Evolutionary conservation across 768 basidiomycete genomes (phyloP).

Genomic region (Inosperma sp.): DNA sequence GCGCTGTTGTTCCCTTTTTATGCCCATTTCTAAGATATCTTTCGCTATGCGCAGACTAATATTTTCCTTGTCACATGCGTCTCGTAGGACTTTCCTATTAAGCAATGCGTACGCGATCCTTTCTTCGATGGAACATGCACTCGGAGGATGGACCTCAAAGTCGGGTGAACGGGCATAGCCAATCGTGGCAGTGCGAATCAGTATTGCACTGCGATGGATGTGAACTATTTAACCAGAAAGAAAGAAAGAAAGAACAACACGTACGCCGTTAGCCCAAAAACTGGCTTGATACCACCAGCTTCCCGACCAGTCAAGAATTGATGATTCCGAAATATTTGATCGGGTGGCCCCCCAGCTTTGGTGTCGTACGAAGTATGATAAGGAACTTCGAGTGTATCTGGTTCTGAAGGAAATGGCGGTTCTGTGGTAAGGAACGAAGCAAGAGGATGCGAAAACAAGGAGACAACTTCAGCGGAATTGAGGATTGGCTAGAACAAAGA

Average conservation of each 20-base stretch:
- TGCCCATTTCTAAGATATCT: slow-evolving; percentile 21
- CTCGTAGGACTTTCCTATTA: slow-evolving; percentile 32
- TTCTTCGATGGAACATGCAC: slow-evolving; percentile 31
- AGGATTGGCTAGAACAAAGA: slow-evolving; percentile 57
- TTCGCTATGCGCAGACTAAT: slow-evolving; percentile 32
- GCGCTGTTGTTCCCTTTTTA: slow-evolving; percentile 6
- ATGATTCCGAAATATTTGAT: slow-evolving; percentile 55
- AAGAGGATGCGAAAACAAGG: slow-evolving; percentile 84
- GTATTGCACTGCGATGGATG: slow-evolving; percentile 33
- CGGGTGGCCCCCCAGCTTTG: slow-evolving; percentile 37
- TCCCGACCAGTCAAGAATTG: slow-evolving; percentile 84
- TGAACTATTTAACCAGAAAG: not conserved
- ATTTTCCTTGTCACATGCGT: slow-evolving; percentile 38
- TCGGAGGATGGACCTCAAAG: slow-evolving; percentile 39
- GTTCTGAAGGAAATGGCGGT: slow-evolving; percentile 53
- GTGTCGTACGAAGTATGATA: slow-evolving; percentile 67
- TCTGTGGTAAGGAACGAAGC: slow-evolving; percentile 60
- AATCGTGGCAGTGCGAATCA: slow-evolving; percentile 42
- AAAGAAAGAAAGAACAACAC: slow-evolving; percentile 25
- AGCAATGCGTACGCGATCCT: slow-evolving; percentile 44
- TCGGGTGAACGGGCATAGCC: slow-evolving; percentile 43
- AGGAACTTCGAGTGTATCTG: slow-evolving; percentile 48
- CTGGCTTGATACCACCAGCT: slow-evolving; percentile 79
- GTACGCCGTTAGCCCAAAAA: slow-evolving; percentile 84
- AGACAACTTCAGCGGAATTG: slow-evolving; percentile 72